These are phyloP conservation scores for Paramecium sonneborni DNA, from an alignment of 73 alveolate genomes.

Conservation along the genomic window DNA sequence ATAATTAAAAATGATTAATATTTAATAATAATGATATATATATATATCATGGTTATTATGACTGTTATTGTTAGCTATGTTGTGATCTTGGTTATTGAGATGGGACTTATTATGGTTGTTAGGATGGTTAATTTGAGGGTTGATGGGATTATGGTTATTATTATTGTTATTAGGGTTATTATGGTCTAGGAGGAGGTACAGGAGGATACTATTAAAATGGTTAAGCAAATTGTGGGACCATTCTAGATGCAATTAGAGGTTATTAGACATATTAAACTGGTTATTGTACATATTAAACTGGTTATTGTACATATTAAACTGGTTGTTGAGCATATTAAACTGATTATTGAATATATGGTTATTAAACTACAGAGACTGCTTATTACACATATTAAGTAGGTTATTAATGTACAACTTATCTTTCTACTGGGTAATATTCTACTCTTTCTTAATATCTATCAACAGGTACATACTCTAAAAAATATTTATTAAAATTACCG, in stretches of 20 bases:
- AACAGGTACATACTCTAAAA: conserved; percentile 49
- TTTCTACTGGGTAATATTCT: conserved; percentile 49
- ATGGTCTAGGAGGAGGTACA: background rate
- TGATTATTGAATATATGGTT: conserved; percentile 8
- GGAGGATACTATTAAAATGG: background rate
- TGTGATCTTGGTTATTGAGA: conserved; percentile 33
- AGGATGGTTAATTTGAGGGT: background rate
- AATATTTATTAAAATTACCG: background rate
- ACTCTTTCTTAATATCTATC: conserved; percentile 58
- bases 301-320: conserved; percentile 30
- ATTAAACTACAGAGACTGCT: background rate
- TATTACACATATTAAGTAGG: background rate
- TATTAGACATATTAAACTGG: conserved; percentile 44
- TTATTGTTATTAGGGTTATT: background rate
- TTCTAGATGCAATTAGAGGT: conserved; percentile 53
- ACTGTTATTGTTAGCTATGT: background rate
- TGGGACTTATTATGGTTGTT: background rate
- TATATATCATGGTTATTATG: background rate
- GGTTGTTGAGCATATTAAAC: background rate
- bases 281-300: background rate
- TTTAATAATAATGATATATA: background rate
- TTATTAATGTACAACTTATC: conserved; percentile 53
- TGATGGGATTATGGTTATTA: background rate
- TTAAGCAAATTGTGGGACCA: conserved; percentile 14
- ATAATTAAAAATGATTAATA: background rate